Percentiles rank a stretch among this genome's conserved stretches.
Conservation (phyloP, 2,329 filamentous ascomycete species). For the Mariannaea elegans region DNA sequence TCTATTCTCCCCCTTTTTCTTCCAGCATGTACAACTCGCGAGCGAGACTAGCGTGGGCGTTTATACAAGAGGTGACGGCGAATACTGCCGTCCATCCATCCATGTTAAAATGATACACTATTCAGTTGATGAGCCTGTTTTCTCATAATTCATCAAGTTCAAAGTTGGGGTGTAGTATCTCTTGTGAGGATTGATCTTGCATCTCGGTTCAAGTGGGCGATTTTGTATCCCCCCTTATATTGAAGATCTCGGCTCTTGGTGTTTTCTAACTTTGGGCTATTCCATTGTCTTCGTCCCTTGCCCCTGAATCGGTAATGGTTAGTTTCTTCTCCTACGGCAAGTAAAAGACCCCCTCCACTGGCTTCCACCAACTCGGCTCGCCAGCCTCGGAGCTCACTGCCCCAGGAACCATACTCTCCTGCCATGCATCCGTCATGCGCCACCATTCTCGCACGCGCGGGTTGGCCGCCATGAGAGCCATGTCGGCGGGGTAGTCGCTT, state of each 20-base stretch:
- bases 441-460: constrained; percentile 81
- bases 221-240: neutral
- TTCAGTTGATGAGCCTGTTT: neutral
- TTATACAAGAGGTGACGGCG: constrained; percentile 33
- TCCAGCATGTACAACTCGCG: constrained; percentile 40
- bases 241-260: no score
- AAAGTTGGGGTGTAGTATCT: no score
- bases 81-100: constrained; percentile 27
- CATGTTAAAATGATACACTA: constrained; percentile 26
- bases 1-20: constrained; percentile 25
- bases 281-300: neutral
- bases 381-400: constrained; percentile 67
- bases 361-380: constrained; percentile 73
- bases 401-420: constrained; percentile 70
- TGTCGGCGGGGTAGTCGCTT: constrained; percentile 75
- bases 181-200: neutral
- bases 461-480: constrained; percentile 79
- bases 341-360: constrained; percentile 75
- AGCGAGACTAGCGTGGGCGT: constrained; percentile 44
- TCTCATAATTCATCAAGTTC: no score
- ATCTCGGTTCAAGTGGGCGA: neutral
- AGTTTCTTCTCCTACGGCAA: constrained; percentile 40
- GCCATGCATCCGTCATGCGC: constrained; percentile 80
- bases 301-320: constrained; percentile 41
- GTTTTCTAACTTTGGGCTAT: neutral